A percentile compares a stretch with the other conserved stretches of the same genome.
Evolutionary conservation across 1,284 basidiomycete genomes (phyloP).

Genomic region (Cutaneotrichosporon mucoides): DNA sequence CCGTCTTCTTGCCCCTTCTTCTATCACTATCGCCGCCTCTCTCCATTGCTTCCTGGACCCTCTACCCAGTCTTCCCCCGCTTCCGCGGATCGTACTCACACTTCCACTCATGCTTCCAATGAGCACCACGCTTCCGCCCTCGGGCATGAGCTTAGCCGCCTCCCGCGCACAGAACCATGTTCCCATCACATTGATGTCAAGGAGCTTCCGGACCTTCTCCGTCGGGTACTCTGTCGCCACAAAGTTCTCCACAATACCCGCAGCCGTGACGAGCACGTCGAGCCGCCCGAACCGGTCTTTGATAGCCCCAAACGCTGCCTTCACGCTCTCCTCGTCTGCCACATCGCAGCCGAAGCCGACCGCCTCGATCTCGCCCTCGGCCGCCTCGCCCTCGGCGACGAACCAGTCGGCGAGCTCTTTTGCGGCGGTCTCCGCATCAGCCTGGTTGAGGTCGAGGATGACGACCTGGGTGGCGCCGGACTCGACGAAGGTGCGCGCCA

Average conservation of each 20-base stretch:
- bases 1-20: too few relatives aligned
- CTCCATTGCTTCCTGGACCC: too few relatives aligned
- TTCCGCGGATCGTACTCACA: conserved; percentile 50
- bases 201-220: conserved; percentile 73
- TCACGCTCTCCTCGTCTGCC: conserved; percentile 71
- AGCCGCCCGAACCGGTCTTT: conserved; percentile 64
- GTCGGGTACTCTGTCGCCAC: conserved; percentile 85
- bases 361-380: conserved; percentile 62
- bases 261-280: conserved; percentile 70
- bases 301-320: conserved; percentile 64
- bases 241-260: conserved; percentile 90
- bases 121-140: conserved; percentile 72
- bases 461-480: conserved; percentile 75
- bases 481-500: conserved; percentile 80
- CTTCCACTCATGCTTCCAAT: conserved; percentile 87
- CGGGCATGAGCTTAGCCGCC: conserved; percentile 63
- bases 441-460: conserved; percentile 76
- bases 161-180: conserved; percentile 89
- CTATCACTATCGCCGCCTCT: too few relatives aligned
- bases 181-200: conserved; percentile 85
- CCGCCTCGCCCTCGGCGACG: conserved; percentile 57
- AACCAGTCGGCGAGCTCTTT: conserved; percentile 64
- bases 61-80: too few relatives aligned
- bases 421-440: conserved; percentile 68
- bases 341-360: conserved; percentile 85